Percentiles rank a stretch among this genome's conserved stretches.
Evolutionary conservation across 192 early-diverging fungal species (phyloP).

Genomic region (Entomortierella beljakovae): DNA sequence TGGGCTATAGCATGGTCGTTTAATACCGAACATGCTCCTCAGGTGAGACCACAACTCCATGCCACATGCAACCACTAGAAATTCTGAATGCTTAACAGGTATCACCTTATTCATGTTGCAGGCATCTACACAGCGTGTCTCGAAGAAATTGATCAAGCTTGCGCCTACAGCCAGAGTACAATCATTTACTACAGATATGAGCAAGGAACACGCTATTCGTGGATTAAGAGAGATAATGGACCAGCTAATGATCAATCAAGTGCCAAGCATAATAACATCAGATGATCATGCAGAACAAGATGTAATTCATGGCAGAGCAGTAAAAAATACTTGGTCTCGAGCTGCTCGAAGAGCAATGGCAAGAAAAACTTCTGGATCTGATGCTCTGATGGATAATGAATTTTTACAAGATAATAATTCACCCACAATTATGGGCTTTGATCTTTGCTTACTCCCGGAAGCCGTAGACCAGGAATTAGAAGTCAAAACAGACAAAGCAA

Average conservation of each 20-base stretch:
- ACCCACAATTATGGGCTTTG: conserved; percentile 8
- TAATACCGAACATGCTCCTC: conserved; percentile 46
- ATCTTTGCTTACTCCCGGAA: neutral
- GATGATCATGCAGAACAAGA: neutral
- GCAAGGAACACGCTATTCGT: neutral
- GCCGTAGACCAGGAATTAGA: neutral
- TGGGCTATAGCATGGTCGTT: conserved; percentile 73
- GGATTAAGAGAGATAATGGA: neutral
- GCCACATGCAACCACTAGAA: too few species aligned
- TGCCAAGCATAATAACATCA: neutral
- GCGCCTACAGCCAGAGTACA: conserved; percentile 22
- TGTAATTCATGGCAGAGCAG: neutral
- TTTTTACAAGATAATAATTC: neutral
- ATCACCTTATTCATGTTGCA: conserved; percentile 11
- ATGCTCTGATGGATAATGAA: neutral
- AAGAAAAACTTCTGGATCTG: conserved; percentile 2
- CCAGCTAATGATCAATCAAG: conserved; percentile 5
- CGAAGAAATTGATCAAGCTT: conserved; percentile 36
- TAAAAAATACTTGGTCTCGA: conserved; percentile 50
- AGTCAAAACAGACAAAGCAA: neutral
- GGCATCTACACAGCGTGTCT: conserved; percentile 15
- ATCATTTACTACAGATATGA: neutral
- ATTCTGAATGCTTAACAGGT: too few species aligned
- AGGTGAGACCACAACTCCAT: conserved; percentile 15
- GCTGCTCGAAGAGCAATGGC: conserved; percentile 37